Conservation (phyloP, 306 rosid genomes). For the Trifolium fragiferum region DNA sequence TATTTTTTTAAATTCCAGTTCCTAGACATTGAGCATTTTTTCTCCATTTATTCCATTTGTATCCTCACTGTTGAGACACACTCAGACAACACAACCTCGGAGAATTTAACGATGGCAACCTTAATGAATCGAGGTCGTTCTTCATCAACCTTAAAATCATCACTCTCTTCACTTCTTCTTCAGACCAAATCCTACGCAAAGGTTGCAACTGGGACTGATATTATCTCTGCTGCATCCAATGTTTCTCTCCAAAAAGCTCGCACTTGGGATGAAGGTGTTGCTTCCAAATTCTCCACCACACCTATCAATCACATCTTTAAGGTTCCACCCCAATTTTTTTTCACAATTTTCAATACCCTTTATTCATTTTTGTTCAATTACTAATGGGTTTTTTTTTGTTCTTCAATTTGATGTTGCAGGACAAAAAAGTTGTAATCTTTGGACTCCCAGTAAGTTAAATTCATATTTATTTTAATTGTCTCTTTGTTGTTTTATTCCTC, state of each 20-base stretch:
- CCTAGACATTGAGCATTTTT: too few relatives aligned
- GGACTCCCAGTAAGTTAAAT: slow-evolving; percentile 87
- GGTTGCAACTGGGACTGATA: slow-evolving; percentile 70
- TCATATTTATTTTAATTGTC: neutral
- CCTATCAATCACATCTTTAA: slow-evolving; percentile 83
- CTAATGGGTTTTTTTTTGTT: slow-evolving; percentile 20
- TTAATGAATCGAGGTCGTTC: slow-evolving; percentile 57
- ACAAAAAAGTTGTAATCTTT: slow-evolving; percentile 84
- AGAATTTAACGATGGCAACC: slow-evolving; percentile 61
- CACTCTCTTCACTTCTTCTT: slow-evolving; percentile 45
- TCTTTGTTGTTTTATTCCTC: neutral
- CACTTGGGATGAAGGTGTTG: slow-evolving; percentile 87
- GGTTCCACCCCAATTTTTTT: slow-evolving; percentile 48
- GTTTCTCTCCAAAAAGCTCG: slow-evolving; percentile 95
- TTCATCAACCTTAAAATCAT: slow-evolving; percentile 50
- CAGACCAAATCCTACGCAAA: slow-evolving; percentile 54
- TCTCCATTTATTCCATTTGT: too few relatives aligned
- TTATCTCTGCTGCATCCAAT: slow-evolving; percentile 70
- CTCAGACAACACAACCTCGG: neutral
- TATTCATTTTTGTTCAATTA: neutral
- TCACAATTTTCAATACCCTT: neutral
- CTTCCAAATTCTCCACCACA: slow-evolving; percentile 84
- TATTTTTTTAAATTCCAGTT: too few relatives aligned
- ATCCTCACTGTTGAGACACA: neutral
- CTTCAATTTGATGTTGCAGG: slow-evolving; percentile 57